phyloP scores from a whole-genome alignment of 495 filamentous ascomycete species.

The Clavariopsis aquatica region DNA sequence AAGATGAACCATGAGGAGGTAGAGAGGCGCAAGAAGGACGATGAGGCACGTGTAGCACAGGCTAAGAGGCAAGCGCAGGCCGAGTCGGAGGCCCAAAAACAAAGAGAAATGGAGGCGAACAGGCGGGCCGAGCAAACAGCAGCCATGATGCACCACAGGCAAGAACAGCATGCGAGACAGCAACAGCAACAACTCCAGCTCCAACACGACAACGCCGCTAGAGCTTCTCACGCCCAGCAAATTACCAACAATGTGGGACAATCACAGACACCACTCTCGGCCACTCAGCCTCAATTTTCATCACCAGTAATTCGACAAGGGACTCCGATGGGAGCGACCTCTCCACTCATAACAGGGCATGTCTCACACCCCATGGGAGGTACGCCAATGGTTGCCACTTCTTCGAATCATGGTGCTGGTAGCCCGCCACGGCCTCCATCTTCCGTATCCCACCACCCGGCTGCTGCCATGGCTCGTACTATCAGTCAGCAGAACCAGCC shows the following conservation, averaged over 20 bases:
- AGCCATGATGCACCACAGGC: slow-evolving; percentile 30
- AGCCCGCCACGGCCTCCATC: slow-evolving; percentile 78
- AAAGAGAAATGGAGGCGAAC: slow-evolving; percentile 25
- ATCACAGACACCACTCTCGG: slow-evolving; percentile 31
- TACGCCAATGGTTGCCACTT: slow-evolving; percentile 77
- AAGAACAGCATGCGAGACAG: slow-evolving; percentile 45
- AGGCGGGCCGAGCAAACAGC: slow-evolving; percentile 26
- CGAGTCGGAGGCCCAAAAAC: slow-evolving; percentile 34
- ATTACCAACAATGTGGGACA: slow-evolving; percentile 40
- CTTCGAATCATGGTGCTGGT: slow-evolving; percentile 71
- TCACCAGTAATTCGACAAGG: slow-evolving; percentile 78
- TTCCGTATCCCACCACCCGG: slow-evolving; percentile 69
- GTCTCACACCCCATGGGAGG: slow-evolving; percentile 49
- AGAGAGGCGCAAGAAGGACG: slow-evolving; percentile 60
- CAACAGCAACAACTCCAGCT: slow-evolving; percentile 43
- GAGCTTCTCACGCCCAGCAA: slow-evolving; percentile 45
- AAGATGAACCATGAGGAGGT: slow-evolving; percentile 74
- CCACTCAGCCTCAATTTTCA: slow-evolving; percentile 67
- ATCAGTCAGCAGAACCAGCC: slow-evolving; percentile 68
- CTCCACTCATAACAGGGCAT: slow-evolving; percentile 67
- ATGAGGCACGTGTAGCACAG: slow-evolving; percentile 54
- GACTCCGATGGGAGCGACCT: slow-evolving; percentile 70
- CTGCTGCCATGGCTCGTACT: slow-evolving; percentile 68
- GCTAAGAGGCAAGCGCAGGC: slow-evolving; percentile 55
- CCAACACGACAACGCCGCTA: slow-evolving; percentile 39